Conservation (phyloP, 805 yeast genomes). For the Zygosaccharomyces kombuchaensis region DNA sequence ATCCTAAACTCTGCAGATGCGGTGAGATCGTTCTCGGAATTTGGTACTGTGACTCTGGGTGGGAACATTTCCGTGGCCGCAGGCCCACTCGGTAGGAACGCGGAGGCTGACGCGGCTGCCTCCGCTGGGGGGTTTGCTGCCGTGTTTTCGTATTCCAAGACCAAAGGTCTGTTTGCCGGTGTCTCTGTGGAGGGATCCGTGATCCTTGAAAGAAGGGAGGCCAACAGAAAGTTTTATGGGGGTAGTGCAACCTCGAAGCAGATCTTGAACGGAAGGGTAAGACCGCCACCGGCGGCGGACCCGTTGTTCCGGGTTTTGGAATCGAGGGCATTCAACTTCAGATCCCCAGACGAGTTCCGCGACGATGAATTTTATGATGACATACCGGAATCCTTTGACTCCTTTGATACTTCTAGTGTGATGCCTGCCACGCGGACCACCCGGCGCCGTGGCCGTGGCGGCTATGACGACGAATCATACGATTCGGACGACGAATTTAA, state of each 20-base stretch:
- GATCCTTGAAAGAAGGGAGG: conserved; percentile 93
- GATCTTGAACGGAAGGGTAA: conserved; percentile 82
- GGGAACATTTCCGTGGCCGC: conserved; percentile 95
- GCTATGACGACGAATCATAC: conserved; percentile 25
- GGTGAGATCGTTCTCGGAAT: conserved; percentile 88
- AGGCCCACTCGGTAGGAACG: conserved; percentile 95
- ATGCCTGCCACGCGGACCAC: conserved; percentile 29
- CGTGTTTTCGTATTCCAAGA: conserved; percentile 87
- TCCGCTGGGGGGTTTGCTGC: conserved; percentile 84
- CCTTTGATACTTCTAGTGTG: conserved; percentile 30
- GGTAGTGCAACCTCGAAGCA: conserved; percentile 79
- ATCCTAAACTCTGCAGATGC: conserved; percentile 84
- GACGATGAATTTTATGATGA: conserved; percentile 56
- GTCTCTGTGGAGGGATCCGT: conserved; percentile 96
- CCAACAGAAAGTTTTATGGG: conserved; percentile 93
- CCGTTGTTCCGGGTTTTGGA: conserved; percentile 81
- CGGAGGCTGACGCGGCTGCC: conserved; percentile 96
- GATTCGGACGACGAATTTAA: conserved; percentile 28
- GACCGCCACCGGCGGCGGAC: conserved; percentile 88
- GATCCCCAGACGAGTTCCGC: conserved; percentile 62
- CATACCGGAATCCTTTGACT: conserved; percentile 43
- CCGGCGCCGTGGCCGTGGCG: conserved; percentile 27
- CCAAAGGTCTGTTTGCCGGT: conserved; percentile 96
- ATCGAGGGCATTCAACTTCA: conserved; percentile 71
- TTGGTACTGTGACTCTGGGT: conserved; percentile 91